Evolutionary conservation across 139 green algal species (phyloP).

Genomic region (Asterochloris sp.): DNA sequence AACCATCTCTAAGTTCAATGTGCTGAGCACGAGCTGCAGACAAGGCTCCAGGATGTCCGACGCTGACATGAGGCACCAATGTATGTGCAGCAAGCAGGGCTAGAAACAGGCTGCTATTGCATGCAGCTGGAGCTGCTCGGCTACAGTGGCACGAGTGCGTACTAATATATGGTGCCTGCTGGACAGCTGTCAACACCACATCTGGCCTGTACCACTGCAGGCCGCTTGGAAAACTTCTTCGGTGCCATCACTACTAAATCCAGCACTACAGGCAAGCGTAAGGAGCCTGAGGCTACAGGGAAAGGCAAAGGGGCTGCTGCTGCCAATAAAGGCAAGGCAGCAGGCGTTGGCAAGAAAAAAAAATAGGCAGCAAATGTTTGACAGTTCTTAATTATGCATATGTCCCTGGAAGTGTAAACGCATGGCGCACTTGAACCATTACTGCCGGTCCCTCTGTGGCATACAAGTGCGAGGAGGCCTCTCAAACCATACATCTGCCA

Average conservation of each 20-base stretch:
- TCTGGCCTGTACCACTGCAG: slow-evolving; percentile 18
- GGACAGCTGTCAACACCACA: not conserved
- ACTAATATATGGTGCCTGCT: not conserved
- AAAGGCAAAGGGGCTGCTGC: slow-evolving; percentile 24
- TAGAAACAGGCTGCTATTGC: not conserved
- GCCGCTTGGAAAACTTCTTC: slow-evolving; percentile 87
- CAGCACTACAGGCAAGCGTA: slow-evolving; percentile 44
- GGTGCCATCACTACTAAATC: slow-evolving; percentile 41
- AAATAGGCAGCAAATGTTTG: not conserved
- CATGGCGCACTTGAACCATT: no score
- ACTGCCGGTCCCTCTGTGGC: no score
- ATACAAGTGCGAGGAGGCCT: no score
- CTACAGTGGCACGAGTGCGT: not conserved
- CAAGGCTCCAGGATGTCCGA: not conserved
- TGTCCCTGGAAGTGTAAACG: no score
- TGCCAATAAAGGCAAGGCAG: slow-evolving; percentile 24
- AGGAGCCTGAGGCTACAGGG: slow-evolving; percentile 22
- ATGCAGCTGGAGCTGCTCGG: not conserved
- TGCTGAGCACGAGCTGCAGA: not conserved
- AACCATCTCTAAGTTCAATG: not conserved
- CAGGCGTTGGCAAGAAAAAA: slow-evolving; percentile 7
- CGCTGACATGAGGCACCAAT: not conserved
- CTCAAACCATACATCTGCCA: no score
- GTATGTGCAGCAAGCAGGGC: not conserved
- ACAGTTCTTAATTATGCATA: no score